phyloP scores from a whole-genome alignment of 1,284 basidiomycete genomes.

The Paramarasmius palmivorus region DNA sequence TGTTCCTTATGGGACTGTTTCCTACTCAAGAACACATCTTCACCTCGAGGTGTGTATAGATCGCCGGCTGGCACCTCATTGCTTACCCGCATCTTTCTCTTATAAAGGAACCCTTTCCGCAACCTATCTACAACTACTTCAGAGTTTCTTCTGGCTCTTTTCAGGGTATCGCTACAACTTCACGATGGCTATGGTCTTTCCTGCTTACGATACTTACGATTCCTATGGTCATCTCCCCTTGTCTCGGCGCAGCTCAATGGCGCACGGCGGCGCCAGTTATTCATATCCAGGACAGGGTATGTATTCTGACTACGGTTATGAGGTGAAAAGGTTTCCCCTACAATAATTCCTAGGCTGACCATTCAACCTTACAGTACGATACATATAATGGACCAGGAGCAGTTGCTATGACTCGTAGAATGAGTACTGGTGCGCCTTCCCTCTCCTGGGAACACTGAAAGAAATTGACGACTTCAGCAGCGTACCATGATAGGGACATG shows the following conservation, averaged over 20 bases:
- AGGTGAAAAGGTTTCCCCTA: neutral
- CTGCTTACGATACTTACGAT: conserved; percentile 13
- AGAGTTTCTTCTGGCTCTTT: neutral
- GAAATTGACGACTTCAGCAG: conserved; percentile 30
- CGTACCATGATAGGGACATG: conserved; percentile 34
- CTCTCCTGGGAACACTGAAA: conserved; percentile 35
- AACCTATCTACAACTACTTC: neutral
- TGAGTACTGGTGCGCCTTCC: neutral
- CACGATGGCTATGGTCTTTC: conserved; percentile 15
- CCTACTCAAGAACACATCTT: neutral
- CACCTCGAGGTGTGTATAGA: neutral
- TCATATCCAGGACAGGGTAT: conserved; percentile 11
- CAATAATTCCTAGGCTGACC: neutral
- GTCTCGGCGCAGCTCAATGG: conserved; percentile 18
- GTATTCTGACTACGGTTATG: conserved; percentile 10
- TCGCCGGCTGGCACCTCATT: neutral
- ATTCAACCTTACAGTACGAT: neutral
- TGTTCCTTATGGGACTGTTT: neutral
- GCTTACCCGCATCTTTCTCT: neutral
- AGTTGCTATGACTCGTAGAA: neutral
- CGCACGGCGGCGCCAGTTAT: conserved; percentile 8
- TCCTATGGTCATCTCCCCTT: conserved; percentile 11
- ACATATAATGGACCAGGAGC: neutral
- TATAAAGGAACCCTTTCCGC: neutral
- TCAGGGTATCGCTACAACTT: neutral